Evolutionary conservation across 108 stramenopile genomes (phyloP).

Genomic region (Nitzschia palea): DNA sequence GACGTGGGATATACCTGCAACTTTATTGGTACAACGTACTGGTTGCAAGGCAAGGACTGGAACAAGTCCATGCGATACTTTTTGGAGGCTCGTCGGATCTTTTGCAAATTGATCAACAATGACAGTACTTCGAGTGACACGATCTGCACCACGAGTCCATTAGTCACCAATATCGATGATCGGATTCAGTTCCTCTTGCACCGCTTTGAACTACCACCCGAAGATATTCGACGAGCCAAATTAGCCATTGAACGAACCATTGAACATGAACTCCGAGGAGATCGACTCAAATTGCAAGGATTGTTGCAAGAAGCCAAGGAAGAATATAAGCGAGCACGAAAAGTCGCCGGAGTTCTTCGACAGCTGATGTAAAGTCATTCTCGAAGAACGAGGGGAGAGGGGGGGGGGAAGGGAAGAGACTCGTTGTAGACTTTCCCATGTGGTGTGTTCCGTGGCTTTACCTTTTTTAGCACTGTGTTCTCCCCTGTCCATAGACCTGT

Average conservation of each 20-base stretch:
- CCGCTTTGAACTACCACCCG: neutral
- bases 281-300: constrained; percentile 2
- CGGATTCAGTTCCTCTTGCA: neutral
- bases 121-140: neutral
- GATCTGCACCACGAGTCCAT: neutral
- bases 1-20: constrained; percentile 3
- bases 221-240: neutral
- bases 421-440: neutral
- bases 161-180: neutral
- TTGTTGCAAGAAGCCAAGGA: neutral
- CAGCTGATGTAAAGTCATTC: neutral
- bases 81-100: constrained; percentile 13
- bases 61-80: constrained; percentile 8
- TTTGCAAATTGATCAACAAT: neutral
- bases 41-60: neutral
- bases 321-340: neutral
- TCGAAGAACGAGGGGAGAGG: neutral
- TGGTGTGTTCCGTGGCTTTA: neutral
- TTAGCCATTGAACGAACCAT: neutral
- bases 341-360: neutral
- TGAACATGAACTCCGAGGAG: constrained; percentile 4
- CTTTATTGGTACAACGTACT: constrained; percentile 11
- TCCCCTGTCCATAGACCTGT: too few species aligned
- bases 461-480: neutral
- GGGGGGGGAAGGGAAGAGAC: neutral